Conservation (phyloP, 495 filamentous ascomycete genomes). For the Daldinia caldariorum region DNA sequence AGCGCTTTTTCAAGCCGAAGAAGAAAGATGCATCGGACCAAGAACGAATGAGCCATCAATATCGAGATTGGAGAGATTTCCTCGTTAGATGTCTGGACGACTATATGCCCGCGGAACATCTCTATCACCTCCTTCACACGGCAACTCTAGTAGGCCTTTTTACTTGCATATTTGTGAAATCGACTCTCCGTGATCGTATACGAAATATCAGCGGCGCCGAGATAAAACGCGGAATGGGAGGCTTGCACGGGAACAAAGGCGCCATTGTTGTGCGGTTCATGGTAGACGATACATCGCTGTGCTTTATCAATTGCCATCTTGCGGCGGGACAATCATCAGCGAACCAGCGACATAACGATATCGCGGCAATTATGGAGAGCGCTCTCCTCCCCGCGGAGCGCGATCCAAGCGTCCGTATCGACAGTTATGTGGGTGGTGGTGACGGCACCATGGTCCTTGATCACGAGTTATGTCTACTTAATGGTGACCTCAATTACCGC, state of each 20-base stretch:
- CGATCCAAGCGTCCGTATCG: conserved; percentile 66
- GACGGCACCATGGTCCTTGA: conserved; percentile 97
- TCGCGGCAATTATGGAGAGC: conserved; percentile 87
- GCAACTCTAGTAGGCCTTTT: conserved; percentile 93
- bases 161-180: conserved; percentile 92
- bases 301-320: conserved; percentile 97
- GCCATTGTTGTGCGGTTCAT: conserved; percentile 91
- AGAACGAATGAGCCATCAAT: conserved; percentile 96
- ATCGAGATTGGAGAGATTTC: conserved; percentile 94
- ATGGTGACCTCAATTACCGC: conserved; percentile 97
- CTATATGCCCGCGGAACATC: conserved; percentile 77
- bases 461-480: conserved; percentile 94
- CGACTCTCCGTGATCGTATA: conserved; percentile 76
- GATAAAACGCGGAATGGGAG: conserved; percentile 94
- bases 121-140: conserved; percentile 87
- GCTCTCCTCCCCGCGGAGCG: conserved; percentile 73
- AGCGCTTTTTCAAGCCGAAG: conserved; percentile 78
- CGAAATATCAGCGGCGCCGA: conserved; percentile 79
- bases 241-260: conserved; percentile 94
- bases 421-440: conserved; percentile 87
- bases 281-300: conserved; percentile 90
- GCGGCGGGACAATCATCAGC: conserved; percentile 93
- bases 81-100: conserved; percentile 82
- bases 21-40: conserved; percentile 92
- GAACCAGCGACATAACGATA: conserved; percentile 89